A percentile compares a stretch with the other conserved stretches of the same genome.
These are phyloP conservation scores for Hygrophila difformis DNA, from an alignment of 257 asterid genomes.

Conservation along the genomic window DNA sequence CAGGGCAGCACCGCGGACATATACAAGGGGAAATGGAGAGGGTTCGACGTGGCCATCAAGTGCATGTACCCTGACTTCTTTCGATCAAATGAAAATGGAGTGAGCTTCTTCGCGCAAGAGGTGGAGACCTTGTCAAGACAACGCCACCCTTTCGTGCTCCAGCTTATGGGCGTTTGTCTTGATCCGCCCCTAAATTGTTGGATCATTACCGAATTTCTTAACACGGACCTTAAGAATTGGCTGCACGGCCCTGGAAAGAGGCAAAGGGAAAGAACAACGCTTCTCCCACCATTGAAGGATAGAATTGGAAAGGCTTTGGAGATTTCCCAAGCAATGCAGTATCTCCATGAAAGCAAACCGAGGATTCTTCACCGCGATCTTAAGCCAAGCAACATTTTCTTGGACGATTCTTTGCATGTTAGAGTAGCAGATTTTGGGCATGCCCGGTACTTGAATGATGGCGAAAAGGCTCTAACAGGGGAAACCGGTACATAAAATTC, in stretches of 20 bases:
- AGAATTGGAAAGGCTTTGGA: constrained; percentile 50
- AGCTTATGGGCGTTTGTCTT: constrained; percentile 62
- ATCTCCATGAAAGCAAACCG: constrained; percentile 57
- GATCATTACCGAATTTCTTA: constrained; percentile 57
- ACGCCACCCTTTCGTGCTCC: constrained; percentile 68
- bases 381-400: constrained; percentile 65
- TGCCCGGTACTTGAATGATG: constrained; percentile 57
- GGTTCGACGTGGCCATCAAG: constrained; percentile 56
- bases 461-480: constrained; percentile 73
- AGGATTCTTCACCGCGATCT: constrained; percentile 63
- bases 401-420: constrained; percentile 55
- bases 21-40: constrained; percentile 63
- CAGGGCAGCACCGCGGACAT: constrained; percentile 70
- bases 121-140: constrained; percentile 56
- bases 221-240: constrained; percentile 47
- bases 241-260: constrained; percentile 65
- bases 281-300: constrained; percentile 44
- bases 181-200: constrained; percentile 58
- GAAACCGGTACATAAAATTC: constrained; percentile 42
- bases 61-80: constrained; percentile 65
- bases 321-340: constrained; percentile 80
- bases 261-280: constrained; percentile 30
- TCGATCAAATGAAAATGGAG: constrained; percentile 46
- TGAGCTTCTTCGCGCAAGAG: constrained; percentile 59
- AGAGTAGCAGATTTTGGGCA: constrained; percentile 80